Evolutionary conservation across 345 rosid species (phyloP), one percentile per base, ranked within the genome.

Genomic region (Melaleuca quinquenervia): DNA sequence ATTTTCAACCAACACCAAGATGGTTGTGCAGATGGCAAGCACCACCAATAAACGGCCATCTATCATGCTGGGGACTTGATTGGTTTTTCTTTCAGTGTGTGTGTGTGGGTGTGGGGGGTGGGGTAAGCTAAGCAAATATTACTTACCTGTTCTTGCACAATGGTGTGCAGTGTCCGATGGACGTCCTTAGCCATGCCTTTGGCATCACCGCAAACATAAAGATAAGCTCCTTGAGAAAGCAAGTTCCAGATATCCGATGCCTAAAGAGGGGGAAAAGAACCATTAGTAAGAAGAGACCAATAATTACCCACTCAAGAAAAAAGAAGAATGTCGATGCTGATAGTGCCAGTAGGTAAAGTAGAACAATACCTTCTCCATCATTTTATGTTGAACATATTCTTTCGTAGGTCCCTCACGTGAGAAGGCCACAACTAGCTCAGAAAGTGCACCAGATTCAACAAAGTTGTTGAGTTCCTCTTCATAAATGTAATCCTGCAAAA

Each of bases 131-230:
- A 82, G 83, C 24, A 60, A n/a, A 26, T 41, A 6, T 22, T 16
- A 32, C 44, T 87, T 87, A 97, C 99, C 99, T 98, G 99, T 89
- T 98, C 98, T 86, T 93, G 96, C 52, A 91, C 90, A 70, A 98
- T 94, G 6, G 94, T 94, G 94, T 98, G 99, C 76, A 98, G 94
- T 55, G 96, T 87, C 88, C 98, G 90, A 90, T 98, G 99, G 85
- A 98, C 99, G 53, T 98, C 99, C 89, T 91, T 93, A 4, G 99
- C 99, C 99, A 98, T 98, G 89, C 99, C 98, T 88, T 98, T 98
- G 87, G 99, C 99, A 88, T 98, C 99, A 88, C 99, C 99, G 82
- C 99, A 98, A 20, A 98, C 99, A 88, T 98, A 98, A 48, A 96
- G 54, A 87, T 96, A 96, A 6, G 90, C 99, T 88, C 99, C 99